Evolutionary conservation across 2,329 filamentous ascomycete genomes (phyloP), one percentile per base, ranked within the genome.

Genomic region (Volutella citrinella): DNA sequence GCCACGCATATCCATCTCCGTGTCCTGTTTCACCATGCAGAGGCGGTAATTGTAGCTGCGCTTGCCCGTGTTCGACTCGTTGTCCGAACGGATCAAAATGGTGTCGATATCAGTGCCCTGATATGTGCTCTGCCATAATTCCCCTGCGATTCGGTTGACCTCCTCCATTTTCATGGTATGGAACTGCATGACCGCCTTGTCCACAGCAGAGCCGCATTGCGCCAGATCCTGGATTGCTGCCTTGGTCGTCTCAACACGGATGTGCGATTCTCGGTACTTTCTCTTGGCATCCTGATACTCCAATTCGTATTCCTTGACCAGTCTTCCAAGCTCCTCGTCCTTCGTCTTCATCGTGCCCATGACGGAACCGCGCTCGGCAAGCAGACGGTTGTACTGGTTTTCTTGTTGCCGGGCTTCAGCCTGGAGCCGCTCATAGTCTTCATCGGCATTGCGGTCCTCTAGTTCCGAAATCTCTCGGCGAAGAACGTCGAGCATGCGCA

Each of bases 1-100:
- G 2, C 93, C 94, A 43, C 93, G 87, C 93, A 98, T 98, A 66
- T 98, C 93, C 89, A 98, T 95, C 63, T 98, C 93, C 1, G 86
- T 87, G 55, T 94, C 89, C 58, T 91, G 84, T 68, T 98, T 98
- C 50, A 95, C 81, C 93, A 98, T 98, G 63, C 87, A 90, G 6
- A 98, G 84, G 28, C 93, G 87, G 70, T 98, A 98, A 65, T 98
- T 97, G 74, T 97, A 97, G 43, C 74, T 86, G 52, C 87, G 82
- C 54, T 87, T 89, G 32, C 79, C 82, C 36, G 79, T 63, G 24
- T 72, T 72, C 28, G 76, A 79, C 59, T 97, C 93, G 51, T 82
- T 84, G 62, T 97, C 91, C 13, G 90, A 95, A 24, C 86, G 84
- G 64, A 98, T 97, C 55, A 94, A 76, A 56, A 98, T 95, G 2